Evolutionary conservation across 192 early-diverging fungal genomes (phyloP), one percentile per base, ranked within the genome.

Genomic region (Funneliformis mosseae): DNA sequence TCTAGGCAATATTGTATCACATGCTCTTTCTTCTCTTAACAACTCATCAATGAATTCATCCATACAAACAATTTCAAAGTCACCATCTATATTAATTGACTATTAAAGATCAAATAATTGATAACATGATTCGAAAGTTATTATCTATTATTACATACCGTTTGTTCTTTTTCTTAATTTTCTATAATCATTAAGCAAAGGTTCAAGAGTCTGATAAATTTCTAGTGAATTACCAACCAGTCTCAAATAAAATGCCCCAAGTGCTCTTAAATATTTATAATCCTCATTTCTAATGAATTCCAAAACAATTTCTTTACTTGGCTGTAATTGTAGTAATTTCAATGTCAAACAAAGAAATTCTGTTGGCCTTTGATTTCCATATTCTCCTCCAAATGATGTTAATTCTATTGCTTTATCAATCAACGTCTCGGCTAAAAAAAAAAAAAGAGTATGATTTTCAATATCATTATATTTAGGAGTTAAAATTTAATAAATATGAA

Each of bases 321-420:
- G 98, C 82, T 98, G 96, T 14, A 99, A 85, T 82, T 98, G 96
- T 12, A 99, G 87, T 71, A 98, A 84, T 81, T 98, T 98, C 18
- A 98, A 87, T 1, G 89, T 83, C 4, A 98, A 87, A 78, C 96
- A 98, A 23, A 98, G 82, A 81, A 99, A 99, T 75, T 96, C 93
- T 33, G 95, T 96, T 1, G 98, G 97, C 80, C 91, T 91, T 68
- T 96, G 93, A 80, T 90, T 91, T 12, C 95, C 96, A 81, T 90
- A 97, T 75, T 92, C 89, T 16, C 97, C 97, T 55, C 97, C 97
- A 62, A 99, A 91, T 39, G 75, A 85, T 0, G 78, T 85, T 1
- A 98, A 84, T 10, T 86, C 89, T 16, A 93, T 92, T 21, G 96
- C 98, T 80, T 50, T 5, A 80, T 45, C 78, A 59, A 66, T 33